phyloP scores from a whole-genome alignment of 2,329 filamentous ascomycete species.

The Fusarium staphyleae region DNA sequence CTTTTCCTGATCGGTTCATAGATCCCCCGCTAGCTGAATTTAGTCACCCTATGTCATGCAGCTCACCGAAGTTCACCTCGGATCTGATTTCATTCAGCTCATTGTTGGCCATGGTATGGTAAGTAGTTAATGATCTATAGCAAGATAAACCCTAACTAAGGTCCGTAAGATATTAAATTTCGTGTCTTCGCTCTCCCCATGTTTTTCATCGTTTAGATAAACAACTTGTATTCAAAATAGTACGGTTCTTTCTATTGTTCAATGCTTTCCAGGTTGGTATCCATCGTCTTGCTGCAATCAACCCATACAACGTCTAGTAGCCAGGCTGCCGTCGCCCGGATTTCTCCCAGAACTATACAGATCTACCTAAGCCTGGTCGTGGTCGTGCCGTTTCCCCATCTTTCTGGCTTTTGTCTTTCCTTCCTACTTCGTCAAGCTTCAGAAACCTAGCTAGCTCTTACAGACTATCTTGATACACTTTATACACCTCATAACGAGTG shows the following conservation, averaged over 20 bases:
- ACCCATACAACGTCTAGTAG: constrained; percentile 17
- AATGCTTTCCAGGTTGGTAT: constrained; percentile 20
- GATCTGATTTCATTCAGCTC: too few relatives aligned
- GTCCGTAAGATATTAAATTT: background rate
- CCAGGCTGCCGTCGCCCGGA: constrained; percentile 6
- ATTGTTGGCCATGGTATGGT: too few relatives aligned
- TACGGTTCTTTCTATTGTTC: constrained; percentile 33
- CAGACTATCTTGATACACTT: constrained; percentile 29
- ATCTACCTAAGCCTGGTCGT: constrained; percentile 22
- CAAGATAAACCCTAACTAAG: too few relatives aligned
- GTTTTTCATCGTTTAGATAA: background rate
- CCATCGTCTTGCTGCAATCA: constrained; percentile 11
- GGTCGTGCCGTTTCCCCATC: constrained; percentile 16
- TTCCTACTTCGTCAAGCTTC: constrained; percentile 1
- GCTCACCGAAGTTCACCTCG: constrained; percentile 13
- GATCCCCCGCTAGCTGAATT: background rate
- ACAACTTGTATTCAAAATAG: background rate
- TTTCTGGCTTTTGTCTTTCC: constrained; percentile 8
- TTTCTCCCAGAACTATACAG: constrained; percentile 26
- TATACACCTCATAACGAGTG: constrained; percentile 38
- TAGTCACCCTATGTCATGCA: background rate
- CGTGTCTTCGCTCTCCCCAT: background rate
- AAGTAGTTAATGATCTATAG: too few relatives aligned
- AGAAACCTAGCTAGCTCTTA: constrained; percentile 12
- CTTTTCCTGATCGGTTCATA: background rate